Percentiles rank a stretch among this genome's conserved stretches.
Conservation (phyloP, 495 filamentous ascomycete genomes). For the Xylona heveae region DNA sequence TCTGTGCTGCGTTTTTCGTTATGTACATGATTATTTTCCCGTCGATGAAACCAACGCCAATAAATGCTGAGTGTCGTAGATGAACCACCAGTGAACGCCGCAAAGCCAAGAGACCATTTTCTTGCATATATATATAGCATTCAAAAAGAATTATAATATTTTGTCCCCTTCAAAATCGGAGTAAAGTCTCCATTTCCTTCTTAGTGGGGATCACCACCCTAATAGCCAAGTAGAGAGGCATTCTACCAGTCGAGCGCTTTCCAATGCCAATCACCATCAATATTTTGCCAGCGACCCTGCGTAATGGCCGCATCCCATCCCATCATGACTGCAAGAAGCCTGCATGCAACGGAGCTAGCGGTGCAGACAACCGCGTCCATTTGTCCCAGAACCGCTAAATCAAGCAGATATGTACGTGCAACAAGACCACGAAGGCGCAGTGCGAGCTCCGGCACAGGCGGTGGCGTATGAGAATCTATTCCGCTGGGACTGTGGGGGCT, state of each 20-base stretch:
- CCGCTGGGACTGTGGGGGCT: slow-evolving; percentile 6
- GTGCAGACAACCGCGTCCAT: slow-evolving; percentile 45
- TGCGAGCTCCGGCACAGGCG: slow-evolving; percentile 24
- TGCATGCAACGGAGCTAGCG: slow-evolving; percentile 41
- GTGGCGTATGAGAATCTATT: slow-evolving; percentile 2
- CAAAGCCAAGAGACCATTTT: too few species aligned
- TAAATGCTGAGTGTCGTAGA: too few species aligned
- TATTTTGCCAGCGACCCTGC: slow-evolving; percentile 38
- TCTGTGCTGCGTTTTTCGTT: too few species aligned
- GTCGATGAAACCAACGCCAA: too few species aligned
- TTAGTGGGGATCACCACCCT: too few species aligned
- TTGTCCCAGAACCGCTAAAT: slow-evolving; percentile 41
- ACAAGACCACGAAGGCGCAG: slow-evolving; percentile 39
- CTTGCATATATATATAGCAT: too few species aligned
- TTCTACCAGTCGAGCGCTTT: slow-evolving; percentile 22
- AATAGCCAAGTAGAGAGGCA: too few species aligned
- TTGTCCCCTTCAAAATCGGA: too few species aligned
- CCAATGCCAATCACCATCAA: slow-evolving; percentile 48
- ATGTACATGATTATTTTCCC: too few species aligned
- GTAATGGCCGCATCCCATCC: slow-evolving; percentile 47
- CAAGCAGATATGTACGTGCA: slow-evolving; percentile 47
- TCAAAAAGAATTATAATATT: too few species aligned
- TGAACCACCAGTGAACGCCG: too few species aligned
- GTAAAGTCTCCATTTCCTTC: too few species aligned
- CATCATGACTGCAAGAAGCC: slow-evolving; percentile 55